phyloP scores from a whole-genome alignment of 805 yeast species.

The Starmerella lactis-condensi region DNA sequence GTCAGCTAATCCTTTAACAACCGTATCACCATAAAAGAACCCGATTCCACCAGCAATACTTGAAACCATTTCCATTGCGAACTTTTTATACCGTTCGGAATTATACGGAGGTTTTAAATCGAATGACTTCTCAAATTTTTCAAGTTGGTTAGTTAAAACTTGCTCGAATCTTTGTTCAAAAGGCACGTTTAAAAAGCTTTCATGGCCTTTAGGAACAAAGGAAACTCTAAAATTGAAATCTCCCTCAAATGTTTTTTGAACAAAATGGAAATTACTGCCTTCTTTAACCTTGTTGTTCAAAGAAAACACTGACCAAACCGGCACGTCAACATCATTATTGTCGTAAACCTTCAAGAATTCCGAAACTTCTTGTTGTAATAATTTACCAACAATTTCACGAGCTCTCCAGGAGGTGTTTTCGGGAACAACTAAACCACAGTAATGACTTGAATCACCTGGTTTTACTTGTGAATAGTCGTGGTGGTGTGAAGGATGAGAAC shows the following conservation, averaged over 20 bases:
- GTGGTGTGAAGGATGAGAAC: constrained; percentile 27
- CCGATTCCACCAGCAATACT: constrained; percentile 81
- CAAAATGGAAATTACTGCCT: constrained; percentile 58
- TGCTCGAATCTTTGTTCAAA: constrained; percentile 19
- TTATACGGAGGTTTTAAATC: constrained; percentile 36
- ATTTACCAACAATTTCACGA: constrained; percentile 48
- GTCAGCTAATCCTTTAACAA: constrained; percentile 23
- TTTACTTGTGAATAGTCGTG: constrained; percentile 29
- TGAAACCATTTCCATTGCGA: constrained; percentile 65
- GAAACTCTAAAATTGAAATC: constrained; percentile 55
- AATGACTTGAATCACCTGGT: constrained; percentile 33
- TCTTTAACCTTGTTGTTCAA: constrained; percentile 41
- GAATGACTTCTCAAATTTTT: constrained; percentile 7
- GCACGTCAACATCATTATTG: constrained; percentile 22
- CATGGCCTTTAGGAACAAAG: constrained; percentile 26
- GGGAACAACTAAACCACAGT: constrained; percentile 52
- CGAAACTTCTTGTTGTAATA: constrained; percentile 52
- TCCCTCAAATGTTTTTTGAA: constrained; percentile 63
- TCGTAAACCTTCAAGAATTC: constrained; percentile 24
- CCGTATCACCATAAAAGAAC: constrained; percentile 64
- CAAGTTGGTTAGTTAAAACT: constrained; percentile 27
- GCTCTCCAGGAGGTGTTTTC: constrained; percentile 61
- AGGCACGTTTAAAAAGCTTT: constrained; percentile 8
- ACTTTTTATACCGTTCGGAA: constrained; percentile 26
- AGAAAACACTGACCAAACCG: constrained; percentile 29